Evolutionary conservation across 306 rosid genomes (phyloP), one percentile per base, ranked within the genome.

Genomic region (Rosa lucieae): DNA sequence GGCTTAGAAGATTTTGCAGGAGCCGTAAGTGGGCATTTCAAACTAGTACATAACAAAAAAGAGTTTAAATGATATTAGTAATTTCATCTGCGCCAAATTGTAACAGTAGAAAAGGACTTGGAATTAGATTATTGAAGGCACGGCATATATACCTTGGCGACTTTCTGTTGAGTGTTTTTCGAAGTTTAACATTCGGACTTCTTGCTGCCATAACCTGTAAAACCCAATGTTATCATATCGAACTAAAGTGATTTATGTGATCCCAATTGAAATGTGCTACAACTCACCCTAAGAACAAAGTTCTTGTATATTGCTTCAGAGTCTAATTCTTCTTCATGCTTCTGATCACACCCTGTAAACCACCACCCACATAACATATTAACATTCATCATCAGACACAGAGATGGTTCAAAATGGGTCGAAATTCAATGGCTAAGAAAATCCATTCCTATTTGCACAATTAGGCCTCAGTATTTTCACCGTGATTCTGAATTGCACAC

Each of bases 141-240:
- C 11, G 62, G 55, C 39, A 40, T 76, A 2, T 43, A 10, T 79
- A 94, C 99, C 97, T 85, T 62, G 85, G 81, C 52, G 76, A 85
- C 84, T 76, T 89, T 77, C 76, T 81, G 40, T 66, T 65, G 15
- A 92, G 75, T 39, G 82, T 89, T 78, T 87, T 92, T 73, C 85
- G 86, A 43, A 92, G 89, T 21, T 87, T 80, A 18, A 95, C 79
- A 83, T 95, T 93, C 5, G 99, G 99, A 82, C 99, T 95, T 79
- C 99, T 93, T 3, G 99, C 96, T 10, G 98, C 98, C 99, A 93
- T 93, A 67, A 93, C 97, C 97, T 93, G 90, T 49, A 77, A 48
- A 83, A 56, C 39, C 51, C 78, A 81, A 55, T 75, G 63, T 47
- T 10, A 23, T 70, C 58, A 85, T 44, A 72, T 68, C 48, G 12